Base-by-base conservation (phyloP, 192 early-diverging fungal genomes). In the Coemansia sp. region DNA sequence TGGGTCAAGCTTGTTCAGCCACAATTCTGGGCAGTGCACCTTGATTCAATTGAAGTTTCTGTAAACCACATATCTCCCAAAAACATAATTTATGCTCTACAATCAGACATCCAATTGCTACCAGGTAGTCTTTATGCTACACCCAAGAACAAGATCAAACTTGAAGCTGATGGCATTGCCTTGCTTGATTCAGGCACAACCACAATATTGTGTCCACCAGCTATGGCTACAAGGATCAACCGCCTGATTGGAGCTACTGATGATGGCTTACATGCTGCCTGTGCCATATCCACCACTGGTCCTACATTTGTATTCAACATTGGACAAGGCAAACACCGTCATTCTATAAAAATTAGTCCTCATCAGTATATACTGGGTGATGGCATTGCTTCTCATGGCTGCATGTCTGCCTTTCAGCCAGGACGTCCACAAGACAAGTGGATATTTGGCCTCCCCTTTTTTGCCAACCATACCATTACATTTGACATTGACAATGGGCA, bases 341-440 rank as follows among this genome's bases (percentile, higher is more conserved):
- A 61, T 11, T 39, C 47, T 9, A 53, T 78, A 40, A 37, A 61
- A 0, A 55, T 78, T 6, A 40, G 51, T 5, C 60, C 74, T 3
- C 63, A 69, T 37, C 64, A 70, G 53, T 78, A 78, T 23, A 55
- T 78, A 7, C 55, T 78, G 1, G 68, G 68, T 2, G 68, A 78
- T 33, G 74, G 68, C 5, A 50, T 33, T 11, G 50, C 68, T 11
- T 46, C 23, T 0, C 72, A 76, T 59, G 72, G 74, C 0, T 78
- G 74, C 38, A 71, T 78, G 68, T 71, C 74, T 20, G 74, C 74
- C 1, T 78, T 78, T 53, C 74, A 71, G 50, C 64, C 60, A 2
- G 74, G 74, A 5, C 64, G 74, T 4, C 59, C 63, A 5, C 56
- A 63, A 7, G 55, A 71, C 58, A 71, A 67, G 50, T 78, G 74